These are phyloP conservation scores for Immersiella caudata DNA, from an alignment of 495 filamentous ascomycete species.

Conservation along the genomic window DNA sequence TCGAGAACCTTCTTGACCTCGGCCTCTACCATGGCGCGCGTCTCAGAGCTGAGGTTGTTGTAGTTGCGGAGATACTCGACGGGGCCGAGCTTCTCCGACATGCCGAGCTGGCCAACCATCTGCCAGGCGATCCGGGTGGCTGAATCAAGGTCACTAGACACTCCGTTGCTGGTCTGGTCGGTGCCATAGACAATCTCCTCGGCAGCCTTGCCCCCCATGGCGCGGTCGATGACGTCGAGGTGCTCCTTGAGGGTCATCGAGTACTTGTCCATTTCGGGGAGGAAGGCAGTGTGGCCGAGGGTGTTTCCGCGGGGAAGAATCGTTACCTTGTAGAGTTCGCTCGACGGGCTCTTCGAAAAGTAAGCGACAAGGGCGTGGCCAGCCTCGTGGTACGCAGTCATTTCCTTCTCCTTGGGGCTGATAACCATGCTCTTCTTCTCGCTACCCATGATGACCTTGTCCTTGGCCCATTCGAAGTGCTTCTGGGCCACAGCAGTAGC, in stretches of 20 bases:
- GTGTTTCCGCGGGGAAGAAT: constrained; percentile 88
- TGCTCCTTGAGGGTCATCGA: constrained; percentile 74
- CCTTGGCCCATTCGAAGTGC: constrained; percentile 96
- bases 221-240: constrained; percentile 74
- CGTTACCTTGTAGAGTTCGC: constrained; percentile 91
- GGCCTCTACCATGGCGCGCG: constrained; percentile 77
- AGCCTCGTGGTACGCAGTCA: constrained; percentile 97
- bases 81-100: constrained; percentile 86
- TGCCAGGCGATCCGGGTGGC: constrained; percentile 79
- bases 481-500: constrained; percentile 68
- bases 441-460: constrained; percentile 97
- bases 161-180: constrained; percentile 85
- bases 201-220: constrained; percentile 90
- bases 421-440: constrained; percentile 88
- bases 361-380: constrained; percentile 90
- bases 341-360: constrained; percentile 67
- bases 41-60: constrained; percentile 77
- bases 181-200: constrained; percentile 90
- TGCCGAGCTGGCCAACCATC: constrained; percentile 85
- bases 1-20: constrained; percentile 87
- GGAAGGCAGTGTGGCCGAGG: constrained; percentile 79
- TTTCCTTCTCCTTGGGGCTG: constrained; percentile 78
- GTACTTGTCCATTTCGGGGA: constrained; percentile 89
- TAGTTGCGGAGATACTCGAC: constrained; percentile 82
- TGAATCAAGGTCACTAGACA: constrained; percentile 62